These are phyloP conservation scores for Phytophthora palmivora DNA, from an alignment of 352 stramenopile genomes.

Conservation along the genomic window DNA sequence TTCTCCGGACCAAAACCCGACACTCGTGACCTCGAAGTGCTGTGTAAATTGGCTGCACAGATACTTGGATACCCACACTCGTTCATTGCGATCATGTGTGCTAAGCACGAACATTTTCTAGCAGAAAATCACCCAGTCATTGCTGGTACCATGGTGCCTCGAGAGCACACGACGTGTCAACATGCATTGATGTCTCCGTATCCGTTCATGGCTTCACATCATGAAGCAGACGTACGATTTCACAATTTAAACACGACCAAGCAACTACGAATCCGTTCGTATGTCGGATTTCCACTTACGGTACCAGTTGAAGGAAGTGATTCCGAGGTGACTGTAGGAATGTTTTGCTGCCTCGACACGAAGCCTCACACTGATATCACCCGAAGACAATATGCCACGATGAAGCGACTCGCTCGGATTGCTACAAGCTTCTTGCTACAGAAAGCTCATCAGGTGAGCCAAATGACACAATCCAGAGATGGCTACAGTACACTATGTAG, in stretches of 20 bases:
- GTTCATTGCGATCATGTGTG: constrained; percentile 56
- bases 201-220: constrained; percentile 55
- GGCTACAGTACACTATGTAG: background rate
- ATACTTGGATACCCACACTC: constrained; percentile 51
- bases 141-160: constrained; percentile 32
- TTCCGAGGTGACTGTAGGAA: constrained; percentile 19
- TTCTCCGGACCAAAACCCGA: constrained; percentile 19
- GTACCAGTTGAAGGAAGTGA: constrained; percentile 4
- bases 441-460: background rate
- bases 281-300: constrained; percentile 61
- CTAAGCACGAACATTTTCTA: constrained; percentile 47
- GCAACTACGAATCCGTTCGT: constrained; percentile 51
- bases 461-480: too few species aligned
- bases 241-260: constrained; percentile 35
- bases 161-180: constrained; percentile 58
- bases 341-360: constrained; percentile 39
- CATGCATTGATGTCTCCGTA: constrained; percentile 59
- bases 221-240: constrained; percentile 64
- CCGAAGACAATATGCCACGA: constrained; percentile 32
- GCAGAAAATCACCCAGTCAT: constrained; percentile 37
- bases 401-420: constrained; percentile 21
- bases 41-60: constrained; percentile 48
- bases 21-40: constrained; percentile 50
- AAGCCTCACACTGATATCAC: constrained; percentile 26
- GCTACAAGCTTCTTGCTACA: constrained; percentile 28